Evolutionary conservation across 177 flowering plant species (phyloP), one percentile per base, ranked within the genome.

Genomic region (Telopea speciosissima): DNA sequence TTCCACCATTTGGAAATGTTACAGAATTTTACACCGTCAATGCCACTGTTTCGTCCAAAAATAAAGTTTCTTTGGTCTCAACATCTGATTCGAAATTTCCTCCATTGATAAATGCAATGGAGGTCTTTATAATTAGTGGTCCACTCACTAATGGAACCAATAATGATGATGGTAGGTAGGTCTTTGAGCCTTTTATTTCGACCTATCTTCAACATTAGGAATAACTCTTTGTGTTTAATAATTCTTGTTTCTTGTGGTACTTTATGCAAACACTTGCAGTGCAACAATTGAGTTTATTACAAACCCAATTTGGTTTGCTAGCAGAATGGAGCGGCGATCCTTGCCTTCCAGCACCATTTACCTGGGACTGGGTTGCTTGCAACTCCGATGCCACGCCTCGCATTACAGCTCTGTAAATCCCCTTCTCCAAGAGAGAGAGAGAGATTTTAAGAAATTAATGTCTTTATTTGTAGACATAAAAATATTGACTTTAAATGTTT

Each of bases 281-380:
- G 69, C 68, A 65, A 3, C 84, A 76, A 11, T 65, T 85, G 65
- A 63, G 62, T 42, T 24, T 70, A 23, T 70, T 86, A 28, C 79
- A 75, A 66, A 31, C 19, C 1, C 66, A n/a, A 8, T 85, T 79
- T 22, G 13, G 1, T 9, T 33, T n/a, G 21, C 67, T 83, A 25
- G 67, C 71, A 24, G 72, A 62, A 1, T 85, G 81, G 84, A 70
- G 45, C 12, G 84, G 87, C 3, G 90, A 86, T 54, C 88, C 90
- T 3, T 85, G 90, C 58, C 83, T 85, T 58, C 90, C 90, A 1
- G 59, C 77, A 0, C 67, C 79, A 0, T 80, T 64, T 59, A 36
- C 77, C 22, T 86, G 89, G 89, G 85, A 82, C 10, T 86, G 87
- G 90, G 60, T 86, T 33, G 59, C 70, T n/a, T 86, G 87, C 16